Percentiles rank a stretch among this genome's conserved stretches.
Conservation (phyloP, 169 alveolate species). For the Cryptosporidium viatorum region DNA sequence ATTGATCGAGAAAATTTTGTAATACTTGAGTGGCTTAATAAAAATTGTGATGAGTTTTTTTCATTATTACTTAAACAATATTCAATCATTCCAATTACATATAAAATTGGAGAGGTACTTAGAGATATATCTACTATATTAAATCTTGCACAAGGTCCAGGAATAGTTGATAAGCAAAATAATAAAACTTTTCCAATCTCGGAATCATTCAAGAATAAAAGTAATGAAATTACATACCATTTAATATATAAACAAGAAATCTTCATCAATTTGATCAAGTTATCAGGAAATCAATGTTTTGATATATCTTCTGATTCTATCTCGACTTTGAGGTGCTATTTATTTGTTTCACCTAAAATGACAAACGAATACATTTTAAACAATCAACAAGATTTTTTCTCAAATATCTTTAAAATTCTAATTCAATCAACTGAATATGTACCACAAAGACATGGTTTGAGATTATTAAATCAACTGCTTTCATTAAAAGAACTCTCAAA, state of each 20-base stretch:
- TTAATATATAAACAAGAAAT: conserved; percentile 36
- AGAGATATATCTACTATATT: conserved; percentile 53
- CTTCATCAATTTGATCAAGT: conserved; percentile 9
- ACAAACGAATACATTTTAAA: conserved; percentile 46
- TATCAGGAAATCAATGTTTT: conserved; percentile 69
- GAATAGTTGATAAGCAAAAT: conserved; percentile 41
- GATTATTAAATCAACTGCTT: conserved; percentile 41
- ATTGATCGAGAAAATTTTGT: conserved; percentile 15
- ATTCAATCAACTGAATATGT: conserved; percentile 62
- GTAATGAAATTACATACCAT: conserved; percentile 13
- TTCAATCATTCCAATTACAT: conserved; percentile 30
- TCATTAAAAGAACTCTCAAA: conserved; percentile 54
- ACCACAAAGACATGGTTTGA: conserved; percentile 66
- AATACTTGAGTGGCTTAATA: conserved; percentile 33
- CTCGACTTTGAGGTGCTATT: conserved; percentile 52
- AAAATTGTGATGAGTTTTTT: conserved; percentile 38
- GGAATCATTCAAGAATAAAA: conserved; percentile 9
- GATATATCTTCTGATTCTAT: conserved; percentile 66
- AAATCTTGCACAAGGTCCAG: conserved; percentile 59
- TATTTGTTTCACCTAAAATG: conserved; percentile 61
- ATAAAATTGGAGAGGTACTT: conserved; percentile 62
- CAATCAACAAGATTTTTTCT: conserved; percentile 31
- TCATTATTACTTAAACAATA: conserved; percentile 21
- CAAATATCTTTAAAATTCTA: conserved; percentile 19
- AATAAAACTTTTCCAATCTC: conserved; percentile 55